These are phyloP conservation scores for Plectosphaerella plurivora DNA, from an alignment of 2,329 filamentous ascomycete species.

Conservation along the genomic window DNA sequence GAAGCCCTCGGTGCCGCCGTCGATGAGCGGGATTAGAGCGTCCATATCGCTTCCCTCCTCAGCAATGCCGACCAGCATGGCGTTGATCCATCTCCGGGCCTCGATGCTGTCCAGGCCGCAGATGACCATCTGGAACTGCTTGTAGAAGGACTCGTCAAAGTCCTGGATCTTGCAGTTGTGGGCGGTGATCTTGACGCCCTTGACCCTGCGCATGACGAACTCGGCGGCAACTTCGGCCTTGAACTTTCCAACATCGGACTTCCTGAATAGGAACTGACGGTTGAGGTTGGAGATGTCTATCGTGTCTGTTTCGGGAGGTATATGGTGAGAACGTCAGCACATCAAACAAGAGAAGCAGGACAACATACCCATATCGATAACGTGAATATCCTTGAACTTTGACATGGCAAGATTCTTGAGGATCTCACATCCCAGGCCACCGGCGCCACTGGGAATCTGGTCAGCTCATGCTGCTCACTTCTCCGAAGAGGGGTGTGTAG, in stretches of 20 bases:
- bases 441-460: conserved; percentile 65
- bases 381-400: conserved; percentile 94
- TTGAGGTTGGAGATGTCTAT: conserved; percentile 99
- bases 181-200: conserved; percentile 86
- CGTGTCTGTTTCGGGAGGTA: conserved; percentile 57
- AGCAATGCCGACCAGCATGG: conserved; percentile 85
- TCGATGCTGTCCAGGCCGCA: conserved; percentile 97
- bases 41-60: conserved; percentile 73
- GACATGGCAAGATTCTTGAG: conserved; percentile 94
- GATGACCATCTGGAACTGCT: conserved; percentile 90
- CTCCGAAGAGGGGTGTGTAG: not conserved
- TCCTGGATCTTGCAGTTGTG: conserved; percentile 96
- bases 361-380: conserved; percentile 91
- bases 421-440: conserved; percentile 92
- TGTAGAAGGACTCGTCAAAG: conserved; percentile 93
- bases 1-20: conserved; percentile 97
- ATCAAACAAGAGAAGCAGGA: not conserved
- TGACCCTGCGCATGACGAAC: conserved; percentile 86
- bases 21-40: conserved; percentile 86
- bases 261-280: conserved; percentile 92
- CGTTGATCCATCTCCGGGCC: conserved; percentile 97
- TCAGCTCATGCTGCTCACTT: conserved; percentile 5
- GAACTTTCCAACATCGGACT: conserved; percentile 83
- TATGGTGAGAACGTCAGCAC: not conserved
- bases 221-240: conserved; percentile 91